Evolutionary conservation across 2,329 filamentous ascomycete species (phyloP), one percentile per base, ranked within the genome.

Genomic region (Cercospora sp.): DNA sequence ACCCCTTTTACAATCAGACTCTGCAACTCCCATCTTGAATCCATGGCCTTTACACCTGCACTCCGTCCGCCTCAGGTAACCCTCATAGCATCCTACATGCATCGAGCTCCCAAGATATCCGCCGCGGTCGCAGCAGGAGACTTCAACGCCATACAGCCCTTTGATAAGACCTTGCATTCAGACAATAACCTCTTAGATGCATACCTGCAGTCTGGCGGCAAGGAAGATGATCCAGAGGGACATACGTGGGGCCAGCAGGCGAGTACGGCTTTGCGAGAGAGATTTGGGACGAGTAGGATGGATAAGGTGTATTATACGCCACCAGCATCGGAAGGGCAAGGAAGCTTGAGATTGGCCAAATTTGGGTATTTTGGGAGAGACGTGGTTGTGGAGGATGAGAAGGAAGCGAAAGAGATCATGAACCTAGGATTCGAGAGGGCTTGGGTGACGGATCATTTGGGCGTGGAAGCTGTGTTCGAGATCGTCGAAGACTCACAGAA

Each of bases 221-320:
- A 77, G 42, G 86, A 87, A 67, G 82, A 83, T 51, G 80, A 77
- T n/a, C 81, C 84, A 2, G 79, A 82, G 9, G 85, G 85, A 0
- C 86, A 83, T 71, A 88, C 86, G 0, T 88, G 86, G 86, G 86
- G 87, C 0, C 83, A 87, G 69, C 86, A 87, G 77, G 82, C 81
- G 2, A 72, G 80, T 2, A 77, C 78, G 2, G 74, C 68, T 58
- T 70, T 81, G 63, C 78, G 82, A 26, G 75, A 82, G 45, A 77
- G 73, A 65, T 87, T 84, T 75, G 85, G 85, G 0, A 82, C 80
- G 64, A 81, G 79, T 36, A 78, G 86, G 5, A 85, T 87, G 84
- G 86, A 87, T 65, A 87, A 84, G 75, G 78, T 87, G 9, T 77
- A 83, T 30, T 72, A 84, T 81, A 71, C 60, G 1, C 60, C 60